Percentiles rank a stretch among this genome's conserved stretches.
These are phyloP conservation scores for Protomyces lactucae-debilis DNA, from an alignment of 1,139 yeast species.

Conservation along the genomic window DNA sequence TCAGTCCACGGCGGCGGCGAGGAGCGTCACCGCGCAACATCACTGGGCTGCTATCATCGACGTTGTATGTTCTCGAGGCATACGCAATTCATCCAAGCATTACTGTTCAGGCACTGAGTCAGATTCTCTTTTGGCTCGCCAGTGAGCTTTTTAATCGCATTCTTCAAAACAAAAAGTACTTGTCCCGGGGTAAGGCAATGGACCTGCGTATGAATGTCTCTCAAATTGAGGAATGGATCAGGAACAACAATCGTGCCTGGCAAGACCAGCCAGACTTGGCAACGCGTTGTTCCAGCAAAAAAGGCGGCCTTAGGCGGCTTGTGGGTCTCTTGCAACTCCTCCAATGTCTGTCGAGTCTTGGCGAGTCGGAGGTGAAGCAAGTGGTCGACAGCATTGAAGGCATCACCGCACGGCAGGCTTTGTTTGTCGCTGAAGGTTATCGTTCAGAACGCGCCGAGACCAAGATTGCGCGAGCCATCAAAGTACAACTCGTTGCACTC, in stretches of 20 bases:
- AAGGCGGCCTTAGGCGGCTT: slow-evolving; percentile 45
- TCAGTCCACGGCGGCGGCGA: slow-evolving; percentile 57
- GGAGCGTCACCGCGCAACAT: slow-evolving; percentile 84
- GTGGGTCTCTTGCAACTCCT: slow-evolving; percentile 83
- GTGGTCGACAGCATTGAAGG: slow-evolving; percentile 49
- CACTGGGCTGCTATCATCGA: slow-evolving; percentile 81
- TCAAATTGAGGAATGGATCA: slow-evolving; percentile 86
- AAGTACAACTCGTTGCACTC: slow-evolving; percentile 29
- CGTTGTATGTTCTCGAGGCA: slow-evolving; percentile 75
- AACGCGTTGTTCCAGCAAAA: slow-evolving; percentile 31
- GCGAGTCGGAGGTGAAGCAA: slow-evolving; percentile 44
- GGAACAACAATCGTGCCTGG: slow-evolving; percentile 49
- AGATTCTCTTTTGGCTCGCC: slow-evolving; percentile 74
- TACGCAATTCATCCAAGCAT: slow-evolving; percentile 75
- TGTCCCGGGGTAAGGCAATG: slow-evolving; percentile 78
- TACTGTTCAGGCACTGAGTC: slow-evolving; percentile 69
- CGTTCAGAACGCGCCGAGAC: slow-evolving; percentile 79
- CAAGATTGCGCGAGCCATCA: slow-evolving; percentile 40
- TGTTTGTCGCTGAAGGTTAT: slow-evolving; percentile 44
- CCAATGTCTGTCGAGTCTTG: slow-evolving; percentile 71
- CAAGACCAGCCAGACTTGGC: slow-evolving; percentile 12
- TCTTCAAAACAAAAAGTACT: slow-evolving; percentile 58
- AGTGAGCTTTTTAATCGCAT: slow-evolving; percentile 68
- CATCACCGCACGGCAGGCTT: slow-evolving; percentile 43
- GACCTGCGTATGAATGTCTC: slow-evolving; percentile 84